Base-by-base conservation (phyloP, 179 eudicot genomes). In the Silene vulgaris region DNA sequence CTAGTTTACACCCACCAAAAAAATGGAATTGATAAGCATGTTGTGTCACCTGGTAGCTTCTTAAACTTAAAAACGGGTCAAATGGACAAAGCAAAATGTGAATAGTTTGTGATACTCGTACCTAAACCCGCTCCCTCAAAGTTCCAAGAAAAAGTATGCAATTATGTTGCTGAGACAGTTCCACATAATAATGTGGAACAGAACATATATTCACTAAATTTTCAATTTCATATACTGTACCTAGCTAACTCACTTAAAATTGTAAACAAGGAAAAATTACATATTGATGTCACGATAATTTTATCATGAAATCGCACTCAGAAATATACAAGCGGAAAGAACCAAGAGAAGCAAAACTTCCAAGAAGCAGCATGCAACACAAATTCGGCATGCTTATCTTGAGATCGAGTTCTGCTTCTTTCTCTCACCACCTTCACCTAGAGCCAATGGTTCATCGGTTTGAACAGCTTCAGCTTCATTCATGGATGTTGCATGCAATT, bases 381-480 rank as follows among this genome's bases (percentile, higher is more conserved):
- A 43, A 37, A 45, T 9, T 45, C 14, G 1, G 30, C 60, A 12
- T 21, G 23, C 56, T 67, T n/a, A 6, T 17, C 60, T 70, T 12
- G 59, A 48, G 16, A 23, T 28, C 43, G 14, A 26, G 5, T 8
- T 26, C 63, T 1, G 63, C 0, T 28, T 28, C 17, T 5, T 52
- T 52, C 74, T 28, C 62, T 26, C 20, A 71, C 43, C 62, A 5
- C 23, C 74, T 71, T 54, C 74, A 71, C 13, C 16, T 52, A 50
- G 62, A 8, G 4, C 17, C 37, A 71, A 16, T 52, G 40, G 23
- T 32, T 35, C 21, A 52, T 37, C 8, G n/a, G 37, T 52, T 71
- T 26, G 62, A 71, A 52, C 29, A 35, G 20, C 28, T 20, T 50
- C 13, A 0, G 61, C 40, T 13, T 50, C 74, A 71, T 71, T 50